Conservation (phyloP, 768 basidiomycete genomes). For the Pleurotus sapidus region DNA sequence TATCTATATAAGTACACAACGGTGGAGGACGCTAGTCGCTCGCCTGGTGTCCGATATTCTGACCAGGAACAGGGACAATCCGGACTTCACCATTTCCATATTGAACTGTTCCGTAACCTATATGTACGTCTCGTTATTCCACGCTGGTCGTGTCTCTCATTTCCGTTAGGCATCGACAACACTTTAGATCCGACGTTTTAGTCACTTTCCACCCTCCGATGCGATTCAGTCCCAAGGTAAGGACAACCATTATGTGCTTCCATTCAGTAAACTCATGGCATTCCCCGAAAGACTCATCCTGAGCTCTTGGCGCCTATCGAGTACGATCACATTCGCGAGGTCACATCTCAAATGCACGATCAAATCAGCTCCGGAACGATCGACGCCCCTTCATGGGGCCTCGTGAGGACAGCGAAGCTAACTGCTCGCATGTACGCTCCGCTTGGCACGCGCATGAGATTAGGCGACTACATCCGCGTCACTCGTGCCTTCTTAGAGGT, state of each 20-base stretch:
- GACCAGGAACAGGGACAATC: slow-evolving; percentile 61
- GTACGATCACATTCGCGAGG: slow-evolving; percentile 51
- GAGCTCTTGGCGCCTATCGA: slow-evolving; percentile 70
- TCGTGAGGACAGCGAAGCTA: slow-evolving; percentile 71
- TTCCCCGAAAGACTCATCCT: slow-evolving; percentile 52
- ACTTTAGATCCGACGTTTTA: slow-evolving; percentile 86
- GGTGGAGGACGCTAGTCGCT: slow-evolving; percentile 51
- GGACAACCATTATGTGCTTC: neutral
- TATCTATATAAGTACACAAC: neutral
- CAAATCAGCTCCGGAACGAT: slow-evolving; percentile 76
- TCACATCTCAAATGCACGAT: slow-evolving; percentile 62
- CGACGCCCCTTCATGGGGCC: slow-evolving; percentile 83
- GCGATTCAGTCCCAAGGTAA: slow-evolving; percentile 61
- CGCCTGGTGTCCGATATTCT: slow-evolving; percentile 79
- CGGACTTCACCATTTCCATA: slow-evolving; percentile 69
- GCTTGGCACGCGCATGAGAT: slow-evolving; percentile 79
- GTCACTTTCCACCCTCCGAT: slow-evolving; percentile 78
- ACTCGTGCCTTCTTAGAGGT: slow-evolving; percentile 73
- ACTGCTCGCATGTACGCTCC: slow-evolving; percentile 83
- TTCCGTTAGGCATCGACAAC: slow-evolving; percentile 31
- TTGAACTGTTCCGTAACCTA: slow-evolving; percentile 82
- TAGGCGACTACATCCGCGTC: slow-evolving; percentile 82
- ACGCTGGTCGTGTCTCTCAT: neutral
- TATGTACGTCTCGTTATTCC: slow-evolving; percentile 42
- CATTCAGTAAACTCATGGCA: slow-evolving; percentile 1